These are phyloP conservation scores for Naematelia aurantialba DNA, from an alignment of 768 basidiomycete species.

Conservation along the genomic window DNA sequence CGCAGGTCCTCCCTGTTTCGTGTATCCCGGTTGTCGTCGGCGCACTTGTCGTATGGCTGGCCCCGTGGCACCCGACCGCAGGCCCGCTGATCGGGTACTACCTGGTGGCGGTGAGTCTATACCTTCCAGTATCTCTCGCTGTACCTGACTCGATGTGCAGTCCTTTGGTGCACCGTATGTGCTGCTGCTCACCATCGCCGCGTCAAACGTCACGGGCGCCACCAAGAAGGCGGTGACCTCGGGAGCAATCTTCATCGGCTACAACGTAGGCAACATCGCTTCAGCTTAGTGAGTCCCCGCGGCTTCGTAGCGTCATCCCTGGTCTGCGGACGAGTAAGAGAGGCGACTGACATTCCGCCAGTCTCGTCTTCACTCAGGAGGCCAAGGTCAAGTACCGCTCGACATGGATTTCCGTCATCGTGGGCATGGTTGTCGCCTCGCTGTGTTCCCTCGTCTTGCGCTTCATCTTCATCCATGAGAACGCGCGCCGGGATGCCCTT, in stretches of 20 bases:
- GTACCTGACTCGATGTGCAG: slow-evolving; percentile 2
- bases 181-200: slow-evolving; percentile 41
- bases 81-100: slow-evolving; percentile 50
- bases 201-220: slow-evolving; percentile 48
- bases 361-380: slow-evolving; percentile 40
- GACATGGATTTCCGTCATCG: slow-evolving; percentile 50
- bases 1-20: slow-evolving; percentile 38
- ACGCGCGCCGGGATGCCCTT: slow-evolving; percentile 25
- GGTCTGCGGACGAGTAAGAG: too few species aligned
- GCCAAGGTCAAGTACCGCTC: slow-evolving; percentile 47
- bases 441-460: slow-evolving; percentile 30
- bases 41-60: slow-evolving; percentile 43
- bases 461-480: slow-evolving; percentile 34
- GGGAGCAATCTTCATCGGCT: slow-evolving; percentile 48
- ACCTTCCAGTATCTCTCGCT: too few species aligned
- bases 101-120: slow-evolving; percentile 32
- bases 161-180: slow-evolving; percentile 51
- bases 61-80: slow-evolving; percentile 45
- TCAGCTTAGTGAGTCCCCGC: slow-evolving; percentile 14
- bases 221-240: slow-evolving; percentile 49
- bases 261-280: slow-evolving; percentile 44
- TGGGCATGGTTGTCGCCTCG: slow-evolving; percentile 42
- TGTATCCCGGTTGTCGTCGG: slow-evolving; percentile 51
- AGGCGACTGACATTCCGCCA: too few species aligned
- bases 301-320: too few species aligned